Base-by-base conservation (phyloP, 768 basidiomycete species). In the Mycena indigotica region DNA sequence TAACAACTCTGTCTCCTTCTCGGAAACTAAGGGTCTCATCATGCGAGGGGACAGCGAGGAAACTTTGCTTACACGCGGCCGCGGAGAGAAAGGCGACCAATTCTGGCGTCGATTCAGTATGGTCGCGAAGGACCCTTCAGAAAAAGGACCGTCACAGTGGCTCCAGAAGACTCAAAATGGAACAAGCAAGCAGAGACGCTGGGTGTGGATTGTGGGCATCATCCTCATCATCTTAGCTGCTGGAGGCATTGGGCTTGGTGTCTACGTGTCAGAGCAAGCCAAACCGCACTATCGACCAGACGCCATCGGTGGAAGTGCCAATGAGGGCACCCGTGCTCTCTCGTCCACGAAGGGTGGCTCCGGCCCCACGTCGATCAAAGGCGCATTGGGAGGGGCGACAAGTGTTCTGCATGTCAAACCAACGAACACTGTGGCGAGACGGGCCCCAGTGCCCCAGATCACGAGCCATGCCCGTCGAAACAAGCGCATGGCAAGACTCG, bases 71-170 rank as follows among this genome's bases (percentile, higher is more conserved):
- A 86, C 89, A 1, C 77, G 76, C 38, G 50, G 53, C 41, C 80
- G 88, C 44, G 88, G 89, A 2, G 84, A 89, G 68, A 83, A 80
- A 49, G 89, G 89, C 0, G 90, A 93, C 65, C 88, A 92, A 65
- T 93, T 93, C 73, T 93, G 91, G 91, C 78, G 88, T 58, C 79
- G 91, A 35, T 93, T 93, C 72, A 89, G 87, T 59, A 91, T 92
- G 77, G 85, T 93, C 60, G 90, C 84, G 8, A 89, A 84, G 67
- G 84, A 86, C 55, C 52, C 55, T 63, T 76, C 74, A 55, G 66
- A 65, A 55, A 78, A 75, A 58, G 69, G 73, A 3, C 48, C 66
- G 6, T 60, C 69, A 10, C 66, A 77, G 66, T 93, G 91, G 91
- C 76, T 93, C 32, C 72, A 69, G 49, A 84, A 91, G 70, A 89